Evolutionary conservation across 768 basidiomycete genomes (phyloP).

Genomic region (Xerocomellus intermedius): DNA sequence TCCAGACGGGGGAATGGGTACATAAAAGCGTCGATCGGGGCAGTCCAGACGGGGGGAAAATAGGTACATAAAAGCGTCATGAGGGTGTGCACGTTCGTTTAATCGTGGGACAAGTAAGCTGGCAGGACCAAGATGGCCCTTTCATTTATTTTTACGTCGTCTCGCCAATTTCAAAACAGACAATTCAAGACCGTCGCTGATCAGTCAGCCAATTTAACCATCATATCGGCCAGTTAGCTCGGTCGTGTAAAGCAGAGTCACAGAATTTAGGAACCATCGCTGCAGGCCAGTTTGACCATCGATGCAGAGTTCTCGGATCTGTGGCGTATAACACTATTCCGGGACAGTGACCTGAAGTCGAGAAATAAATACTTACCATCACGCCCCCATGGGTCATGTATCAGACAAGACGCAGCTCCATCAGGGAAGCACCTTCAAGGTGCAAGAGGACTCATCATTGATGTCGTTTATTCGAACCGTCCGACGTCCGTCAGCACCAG

Average conservation of each 20-base stretch:
- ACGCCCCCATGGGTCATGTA: background rate
- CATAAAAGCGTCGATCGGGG: background rate
- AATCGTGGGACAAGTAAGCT: background rate
- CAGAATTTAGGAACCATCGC: too few relatives aligned
- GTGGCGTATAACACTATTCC: background rate
- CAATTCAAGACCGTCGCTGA: too few relatives aligned
- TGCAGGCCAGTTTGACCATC: too few relatives aligned
- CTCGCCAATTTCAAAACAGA: background rate
- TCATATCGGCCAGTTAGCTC: too few relatives aligned
- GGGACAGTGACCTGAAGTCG: background rate
- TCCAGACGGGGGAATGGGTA: background rate
- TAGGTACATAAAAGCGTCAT: constrained; percentile 4
- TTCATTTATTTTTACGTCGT: background rate
- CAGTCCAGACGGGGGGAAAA: background rate
- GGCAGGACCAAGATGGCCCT: background rate
- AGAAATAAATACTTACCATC: background rate
- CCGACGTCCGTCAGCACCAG: constrained; percentile 40
- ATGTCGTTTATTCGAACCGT: constrained; percentile 16
- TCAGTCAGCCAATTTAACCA: too few relatives aligned
- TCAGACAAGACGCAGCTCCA: background rate
- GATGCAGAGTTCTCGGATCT: background rate
- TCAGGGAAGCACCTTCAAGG: background rate
- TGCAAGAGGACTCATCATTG: background rate
- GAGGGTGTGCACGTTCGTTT: constrained; percentile 15
- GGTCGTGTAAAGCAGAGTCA: too few relatives aligned